These are phyloP conservation scores for Solanum microdontum DNA, from an alignment of 257 asterid species.

Conservation along the genomic window DNA sequence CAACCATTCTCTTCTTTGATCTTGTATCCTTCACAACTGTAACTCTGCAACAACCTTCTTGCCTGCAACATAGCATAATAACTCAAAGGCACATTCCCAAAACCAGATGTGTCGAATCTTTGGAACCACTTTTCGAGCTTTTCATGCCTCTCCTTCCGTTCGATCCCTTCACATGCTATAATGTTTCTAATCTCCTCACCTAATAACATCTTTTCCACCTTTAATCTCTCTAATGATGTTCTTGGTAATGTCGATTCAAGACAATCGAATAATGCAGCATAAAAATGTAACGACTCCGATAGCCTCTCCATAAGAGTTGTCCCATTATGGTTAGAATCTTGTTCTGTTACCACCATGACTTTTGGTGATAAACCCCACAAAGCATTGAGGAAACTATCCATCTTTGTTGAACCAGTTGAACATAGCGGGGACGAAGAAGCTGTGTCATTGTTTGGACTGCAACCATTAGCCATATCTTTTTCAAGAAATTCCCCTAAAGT, in stretches of 20 bases:
- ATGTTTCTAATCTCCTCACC: conserved; percentile 90
- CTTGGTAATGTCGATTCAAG: conserved; percentile 74
- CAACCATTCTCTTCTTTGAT: conserved; percentile 74
- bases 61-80: conserved; percentile 89
- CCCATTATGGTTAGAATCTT: conserved; percentile 77
- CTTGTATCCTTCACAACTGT: conserved; percentile 76
- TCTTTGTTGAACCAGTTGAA: conserved; percentile 16
- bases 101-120: conserved; percentile 57
- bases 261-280: conserved; percentile 84
- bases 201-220: conserved; percentile 70
- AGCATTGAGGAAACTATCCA: conserved; percentile 50
- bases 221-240: conserved; percentile 57
- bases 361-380: conserved; percentile 77
- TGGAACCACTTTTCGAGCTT: conserved; percentile 79
- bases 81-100: conserved; percentile 57
- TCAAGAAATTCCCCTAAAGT: conserved; percentile 65
- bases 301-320: conserved; percentile 73
- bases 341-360: conserved; percentile 82
- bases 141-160: conserved; percentile 81
- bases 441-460: conserved; percentile 51
- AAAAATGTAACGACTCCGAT: conserved; percentile 65
- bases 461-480: conserved; percentile 46
- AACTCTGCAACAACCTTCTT: conserved; percentile 56
- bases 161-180: conserved; percentile 73
- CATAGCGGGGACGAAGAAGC: conserved; percentile 62